Base-by-base conservation (phyloP, 257 asterid genomes). In the Penstemon eatonii region DNA sequence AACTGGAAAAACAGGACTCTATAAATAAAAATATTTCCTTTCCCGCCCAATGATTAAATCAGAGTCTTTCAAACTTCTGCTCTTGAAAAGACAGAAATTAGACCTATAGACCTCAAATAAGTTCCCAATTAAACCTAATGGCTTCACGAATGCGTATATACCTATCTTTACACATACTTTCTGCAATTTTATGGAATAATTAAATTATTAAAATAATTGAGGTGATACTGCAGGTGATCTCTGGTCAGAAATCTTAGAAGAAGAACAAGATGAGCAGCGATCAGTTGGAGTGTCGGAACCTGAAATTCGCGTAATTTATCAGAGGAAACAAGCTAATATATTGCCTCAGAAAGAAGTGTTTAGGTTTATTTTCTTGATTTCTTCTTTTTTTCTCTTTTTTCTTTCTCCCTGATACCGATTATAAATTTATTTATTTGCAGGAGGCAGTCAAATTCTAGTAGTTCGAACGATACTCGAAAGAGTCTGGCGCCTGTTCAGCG, bases 231-330 rank as follows among this genome's bases (percentile, higher is more conserved):
- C 86, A 79, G 91, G 40, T 65, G 86, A 84, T 75, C 69, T 81
- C 45, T 91, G 95, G 97, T 78, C 80, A 19, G 81, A 84, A 65
- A 75, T 88, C 43, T 12, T 81, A 39, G 89, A 78, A 69, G 82
- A 81, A 64, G 84, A 76, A 45, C 76, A 75, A 60, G 75, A 67
- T 39, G 52, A 46, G 44, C 72, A 50, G 40, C 73, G 18, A 11
- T 8, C 69, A 0, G 66, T 72, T 44, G 76, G 65, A 67, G 69
- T 72, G 9, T 37, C 70, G 8, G 92, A 81, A 67, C 86, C 87
- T 4, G 79, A 83, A 66, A 73, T 85, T 44, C 66, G 73, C 25
- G 80, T 87, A 4, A 63, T 78, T 50, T 85, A 87, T 59, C 86
- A 46, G 70, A 80, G 95, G 68, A 73, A 56, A 53, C 83, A 76